These are phyloP conservation scores for Combretum micranthum DNA, from an alignment of 345 rosid species.

Conservation along the genomic window DNA sequence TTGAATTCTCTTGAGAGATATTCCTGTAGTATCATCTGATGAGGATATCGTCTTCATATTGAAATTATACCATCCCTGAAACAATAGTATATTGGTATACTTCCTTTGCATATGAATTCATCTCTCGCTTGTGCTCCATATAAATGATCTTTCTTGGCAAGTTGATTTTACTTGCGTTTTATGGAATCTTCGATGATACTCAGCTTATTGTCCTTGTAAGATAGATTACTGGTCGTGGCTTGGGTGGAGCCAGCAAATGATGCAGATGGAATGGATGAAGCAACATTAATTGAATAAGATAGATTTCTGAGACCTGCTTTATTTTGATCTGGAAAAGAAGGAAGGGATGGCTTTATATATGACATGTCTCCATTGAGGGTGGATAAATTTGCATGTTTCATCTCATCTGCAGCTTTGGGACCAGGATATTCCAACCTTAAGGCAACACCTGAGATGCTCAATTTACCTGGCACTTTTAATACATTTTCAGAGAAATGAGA, in stretches of 20 bases:
- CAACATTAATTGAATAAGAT: slow-evolving; percentile 22
- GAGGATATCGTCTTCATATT: too few relatives aligned
- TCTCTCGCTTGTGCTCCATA: too few relatives aligned
- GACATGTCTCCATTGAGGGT: slow-evolving; percentile 36
- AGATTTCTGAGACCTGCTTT: slow-evolving; percentile 23
- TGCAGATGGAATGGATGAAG: slow-evolving; percentile 23
- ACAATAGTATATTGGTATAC: too few relatives aligned
- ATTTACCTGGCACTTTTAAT: slow-evolving; percentile 82
- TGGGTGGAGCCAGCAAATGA: slow-evolving; percentile 13
- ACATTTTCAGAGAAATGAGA: slow-evolving; percentile 92
- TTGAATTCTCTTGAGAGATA: too few relatives aligned
- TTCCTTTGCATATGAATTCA: too few relatives aligned
- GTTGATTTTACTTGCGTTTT: too few relatives aligned
- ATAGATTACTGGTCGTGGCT: slow-evolving; percentile 17
- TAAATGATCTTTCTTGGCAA: too few relatives aligned
- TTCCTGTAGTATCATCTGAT: too few relatives aligned
- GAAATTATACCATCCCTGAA: too few relatives aligned
- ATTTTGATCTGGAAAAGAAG: slow-evolving; percentile 26
- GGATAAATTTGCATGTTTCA: slow-evolving; percentile 25
- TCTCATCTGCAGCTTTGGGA: slow-evolving; percentile 44
- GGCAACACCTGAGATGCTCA: slow-evolving; percentile 91
- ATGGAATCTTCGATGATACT: too few relatives aligned
- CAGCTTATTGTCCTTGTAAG: slow-evolving; percentile 34
- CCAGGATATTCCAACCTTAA: slow-evolving; percentile 55
- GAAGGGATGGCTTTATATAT: slow-evolving; percentile 26